Evolutionary conservation across 768 basidiomycete species (phyloP), one percentile per base, ranked within the genome.

Genomic region (Aureoboletus auriporus): DNA sequence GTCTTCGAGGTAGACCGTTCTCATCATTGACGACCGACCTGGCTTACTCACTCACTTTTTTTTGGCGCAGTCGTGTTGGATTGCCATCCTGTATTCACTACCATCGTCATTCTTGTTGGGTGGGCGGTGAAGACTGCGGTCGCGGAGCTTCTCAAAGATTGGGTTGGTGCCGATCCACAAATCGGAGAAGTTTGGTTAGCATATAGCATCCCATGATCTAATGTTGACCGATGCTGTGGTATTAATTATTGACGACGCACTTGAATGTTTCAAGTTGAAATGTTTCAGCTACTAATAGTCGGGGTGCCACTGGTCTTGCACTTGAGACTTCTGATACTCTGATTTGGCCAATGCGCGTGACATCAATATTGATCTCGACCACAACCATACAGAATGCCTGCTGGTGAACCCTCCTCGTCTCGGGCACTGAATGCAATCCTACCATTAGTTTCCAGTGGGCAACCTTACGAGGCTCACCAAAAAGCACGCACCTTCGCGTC

Each of bases 401-500:
- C 51, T n/a, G 28, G 52, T 14, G 51, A 59, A 45, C 38, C 60
- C 6, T 71, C 82, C 14, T 83, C 84, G 30, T 68, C 82, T 28
- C 76, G 79, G 51, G 89, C 89, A 39, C 72, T 92, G 11, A 80
- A 79, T 52, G 87, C 86, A 9, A 90, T 88, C 55, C 71, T 86
- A 49, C 90, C 82, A 10, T 78, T 84, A 42, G 85, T 93, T 43
- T 66, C 77, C 6, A 73, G 75, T 9, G 80, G 84, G 9, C 90
- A 93, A 31, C 68, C 77, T 12, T 96, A 96, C 66, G 91, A 93
- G 52, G 94, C 94, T 0, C 95, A 97, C 59, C 94, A 97, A 68
- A 97, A 97, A 69, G 92, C 93, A 9, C 82, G 95, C 26, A 97
- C 94, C 14, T 96, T 95, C 55, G 92, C 92, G 5, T 84, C 93